A percentile compares a stretch with the other conserved stretches of the same genome.
Conservation (phyloP, 768 basidiomycete genomes). For the Pulveroboletus frians region DNA sequence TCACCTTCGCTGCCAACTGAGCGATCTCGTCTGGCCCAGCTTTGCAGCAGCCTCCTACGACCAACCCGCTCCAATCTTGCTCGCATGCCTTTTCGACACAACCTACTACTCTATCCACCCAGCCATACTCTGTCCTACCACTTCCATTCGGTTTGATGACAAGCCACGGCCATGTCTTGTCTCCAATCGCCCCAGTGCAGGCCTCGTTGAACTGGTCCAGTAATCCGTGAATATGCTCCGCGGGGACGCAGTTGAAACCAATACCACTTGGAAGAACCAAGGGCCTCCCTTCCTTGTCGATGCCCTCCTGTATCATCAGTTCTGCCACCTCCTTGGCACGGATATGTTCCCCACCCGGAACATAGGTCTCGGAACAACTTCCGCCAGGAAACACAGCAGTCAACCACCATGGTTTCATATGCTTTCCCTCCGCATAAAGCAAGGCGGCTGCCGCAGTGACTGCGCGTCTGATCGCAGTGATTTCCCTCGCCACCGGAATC, state of each 20-base stretch:
- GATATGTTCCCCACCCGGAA: constrained; percentile 22
- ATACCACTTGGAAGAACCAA: constrained; percentile 45
- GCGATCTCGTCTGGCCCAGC: constrained; percentile 50
- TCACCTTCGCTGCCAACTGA: constrained; percentile 4
- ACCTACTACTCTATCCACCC: constrained; percentile 33
- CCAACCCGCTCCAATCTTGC: constrained; percentile 43
- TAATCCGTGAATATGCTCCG: constrained; percentile 39
- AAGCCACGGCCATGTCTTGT: constrained; percentile 40
- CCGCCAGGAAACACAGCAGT: constrained; percentile 57
- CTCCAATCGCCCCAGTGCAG: constrained; percentile 10
- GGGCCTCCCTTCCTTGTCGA: constrained; percentile 7
- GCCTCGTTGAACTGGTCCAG: constrained; percentile 33
- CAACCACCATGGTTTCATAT: constrained; percentile 70
- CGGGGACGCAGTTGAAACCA: constrained; percentile 70
- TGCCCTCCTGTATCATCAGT: constrained; percentile 32
- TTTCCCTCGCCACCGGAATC: constrained; percentile 61
- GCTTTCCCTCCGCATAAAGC: constrained; percentile 17
- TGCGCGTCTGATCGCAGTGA: constrained; percentile 58
- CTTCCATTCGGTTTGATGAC: constrained; percentile 74
- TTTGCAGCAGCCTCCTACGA: constrained; percentile 71
- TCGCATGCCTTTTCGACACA: constrained; percentile 19
- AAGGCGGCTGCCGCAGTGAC: constrained; percentile 37
- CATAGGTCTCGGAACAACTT: constrained; percentile 37
- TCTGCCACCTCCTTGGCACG: constrained; percentile 39
- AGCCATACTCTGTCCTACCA: constrained; percentile 31